These are phyloP conservation scores for Sugiyamaella valdiviana DNA, from an alignment of 805 yeast genomes.

Conservation along the genomic window DNA sequence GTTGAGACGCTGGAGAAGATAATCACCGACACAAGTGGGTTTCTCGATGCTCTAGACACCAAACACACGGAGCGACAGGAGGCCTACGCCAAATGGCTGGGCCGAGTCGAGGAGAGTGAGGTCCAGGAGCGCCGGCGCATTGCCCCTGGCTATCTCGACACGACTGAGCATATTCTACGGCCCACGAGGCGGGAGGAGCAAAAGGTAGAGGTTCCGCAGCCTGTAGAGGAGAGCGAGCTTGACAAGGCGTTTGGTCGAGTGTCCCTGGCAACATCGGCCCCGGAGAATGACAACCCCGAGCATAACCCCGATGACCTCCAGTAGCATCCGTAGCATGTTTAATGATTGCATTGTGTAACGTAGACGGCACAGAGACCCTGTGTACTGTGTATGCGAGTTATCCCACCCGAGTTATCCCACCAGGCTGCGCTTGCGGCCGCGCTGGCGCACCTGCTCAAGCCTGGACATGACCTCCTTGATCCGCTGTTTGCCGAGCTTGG, in stretches of 20 bases:
- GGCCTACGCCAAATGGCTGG: constrained; percentile 33
- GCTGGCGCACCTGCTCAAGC: constrained; percentile 75
- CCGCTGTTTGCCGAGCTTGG: constrained; percentile 23
- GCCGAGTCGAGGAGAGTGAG: constrained; percentile 18
- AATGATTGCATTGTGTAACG: background rate
- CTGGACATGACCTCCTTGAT: constrained; percentile 52
- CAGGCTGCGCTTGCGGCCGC: constrained; percentile 96
- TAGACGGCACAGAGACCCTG: background rate
- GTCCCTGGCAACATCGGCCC: constrained; percentile 1
- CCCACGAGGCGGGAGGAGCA: constrained; percentile 13
- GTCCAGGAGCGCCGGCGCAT: constrained; percentile 27
- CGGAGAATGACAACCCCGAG: background rate
- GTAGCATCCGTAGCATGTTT: background rate
- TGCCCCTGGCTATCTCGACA: constrained; percentile 42
- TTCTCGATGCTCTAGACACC: constrained; percentile 24
- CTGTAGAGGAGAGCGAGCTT: constrained; percentile 15
- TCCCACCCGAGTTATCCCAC: too few species aligned
- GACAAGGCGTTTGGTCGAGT: constrained; percentile 26
- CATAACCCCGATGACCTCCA: background rate
- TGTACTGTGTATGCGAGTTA: too few species aligned
- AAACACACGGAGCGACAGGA: constrained; percentile 26
- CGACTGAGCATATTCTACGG: constrained; percentile 24
- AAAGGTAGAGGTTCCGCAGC: background rate
- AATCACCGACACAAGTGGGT: constrained; percentile 30
- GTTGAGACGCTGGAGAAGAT: constrained; percentile 30